phyloP scores from a whole-genome alignment of 1,139 yeast genomes.

The Starmera stellimalicola region DNA sequence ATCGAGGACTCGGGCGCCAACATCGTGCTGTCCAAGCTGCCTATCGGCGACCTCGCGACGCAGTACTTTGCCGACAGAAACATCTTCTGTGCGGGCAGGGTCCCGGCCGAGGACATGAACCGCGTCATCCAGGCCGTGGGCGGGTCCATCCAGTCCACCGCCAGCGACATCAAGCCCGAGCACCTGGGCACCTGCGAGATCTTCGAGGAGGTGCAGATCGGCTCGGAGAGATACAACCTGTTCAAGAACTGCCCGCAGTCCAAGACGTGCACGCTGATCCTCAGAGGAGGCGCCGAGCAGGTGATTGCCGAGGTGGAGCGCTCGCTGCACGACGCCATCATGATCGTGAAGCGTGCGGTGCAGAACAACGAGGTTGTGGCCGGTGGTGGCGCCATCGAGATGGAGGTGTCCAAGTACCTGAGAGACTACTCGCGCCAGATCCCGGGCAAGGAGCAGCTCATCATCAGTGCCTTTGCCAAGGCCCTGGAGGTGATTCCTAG shows the following conservation, averaged over 20 bases:
- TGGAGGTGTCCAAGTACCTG: conserved; percentile 86
- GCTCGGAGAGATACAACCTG: conserved; percentile 88
- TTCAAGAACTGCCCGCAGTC: conserved; percentile 91
- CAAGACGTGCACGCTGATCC: conserved; percentile 83
- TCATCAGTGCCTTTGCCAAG: conserved; percentile 86
- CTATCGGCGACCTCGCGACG: conserved; percentile 97
- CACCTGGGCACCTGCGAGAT: conserved; percentile 79
- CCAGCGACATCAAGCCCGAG: conserved; percentile 60
- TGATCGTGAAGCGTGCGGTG: conserved; percentile 95
- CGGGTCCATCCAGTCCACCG: conserved; percentile 82
- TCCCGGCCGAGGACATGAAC: conserved; percentile 78
- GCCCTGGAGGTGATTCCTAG: conserved; percentile 95
- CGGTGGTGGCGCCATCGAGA: conserved; percentile 99
- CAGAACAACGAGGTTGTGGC: conserved; percentile 84
- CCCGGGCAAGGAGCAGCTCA: conserved; percentile 92
- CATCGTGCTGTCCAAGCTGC: conserved; percentile 86
- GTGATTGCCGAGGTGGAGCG: conserved; percentile 98
- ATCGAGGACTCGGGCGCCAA: conserved; percentile 82
- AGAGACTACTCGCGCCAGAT: conserved; percentile 82
- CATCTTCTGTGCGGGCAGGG: conserved; percentile 97
- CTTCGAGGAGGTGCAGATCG: conserved; percentile 92
- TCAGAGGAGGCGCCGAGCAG: conserved; percentile 98
- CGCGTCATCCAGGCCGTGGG: conserved; percentile 94
- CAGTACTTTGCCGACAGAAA: conserved; percentile 95
- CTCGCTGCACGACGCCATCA: conserved; percentile 94